These are phyloP conservation scores for Globisporangium ultimum DNA, from an alignment of 352 stramenopile species.

Conservation along the genomic window DNA sequence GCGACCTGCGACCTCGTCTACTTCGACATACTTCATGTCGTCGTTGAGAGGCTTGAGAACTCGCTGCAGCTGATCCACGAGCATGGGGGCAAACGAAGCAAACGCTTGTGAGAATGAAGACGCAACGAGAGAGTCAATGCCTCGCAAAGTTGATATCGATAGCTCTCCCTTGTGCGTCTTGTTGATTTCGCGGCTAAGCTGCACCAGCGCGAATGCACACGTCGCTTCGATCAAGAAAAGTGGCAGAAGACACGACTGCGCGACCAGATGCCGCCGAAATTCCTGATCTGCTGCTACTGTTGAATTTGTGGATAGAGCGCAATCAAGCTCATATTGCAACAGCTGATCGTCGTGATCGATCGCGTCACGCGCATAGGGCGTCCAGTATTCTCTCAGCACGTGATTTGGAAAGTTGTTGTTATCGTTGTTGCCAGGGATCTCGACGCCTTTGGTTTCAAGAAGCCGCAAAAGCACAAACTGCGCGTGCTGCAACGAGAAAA, in stretches of 20 bases:
- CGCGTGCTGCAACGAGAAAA: constrained; percentile 26
- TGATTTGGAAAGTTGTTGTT: not conserved
- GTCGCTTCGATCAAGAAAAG: constrained; percentile 25
- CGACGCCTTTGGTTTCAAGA: not conserved
- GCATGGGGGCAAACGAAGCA: not conserved
- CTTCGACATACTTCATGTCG: constrained; percentile 17
- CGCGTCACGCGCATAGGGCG: constrained; percentile 21
- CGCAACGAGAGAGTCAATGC: constrained; percentile 6
- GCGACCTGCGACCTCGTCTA: not conserved
- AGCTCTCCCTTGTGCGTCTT: not conserved
- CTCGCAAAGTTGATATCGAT: constrained; percentile 8
- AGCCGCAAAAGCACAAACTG: constrained; percentile 7
- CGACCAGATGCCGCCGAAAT: constrained; percentile 11
- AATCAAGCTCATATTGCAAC: constrained; percentile 25
- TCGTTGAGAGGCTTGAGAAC: constrained; percentile 20
- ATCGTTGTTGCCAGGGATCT: not conserved
- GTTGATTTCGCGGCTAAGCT: not conserved
- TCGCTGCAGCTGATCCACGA: constrained; percentile 16
- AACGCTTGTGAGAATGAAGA: constrained; percentile 9
- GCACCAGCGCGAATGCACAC: not conserved
- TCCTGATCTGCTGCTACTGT: not conserved
- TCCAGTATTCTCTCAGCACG: constrained; percentile 18
- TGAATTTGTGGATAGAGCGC: not conserved
- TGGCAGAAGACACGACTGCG: constrained; percentile 18
- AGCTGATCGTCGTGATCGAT: constrained; percentile 16